phyloP scores from a whole-genome alignment of 108 stramenopile species.

The Phaeodactylum tricornutum region DNA sequence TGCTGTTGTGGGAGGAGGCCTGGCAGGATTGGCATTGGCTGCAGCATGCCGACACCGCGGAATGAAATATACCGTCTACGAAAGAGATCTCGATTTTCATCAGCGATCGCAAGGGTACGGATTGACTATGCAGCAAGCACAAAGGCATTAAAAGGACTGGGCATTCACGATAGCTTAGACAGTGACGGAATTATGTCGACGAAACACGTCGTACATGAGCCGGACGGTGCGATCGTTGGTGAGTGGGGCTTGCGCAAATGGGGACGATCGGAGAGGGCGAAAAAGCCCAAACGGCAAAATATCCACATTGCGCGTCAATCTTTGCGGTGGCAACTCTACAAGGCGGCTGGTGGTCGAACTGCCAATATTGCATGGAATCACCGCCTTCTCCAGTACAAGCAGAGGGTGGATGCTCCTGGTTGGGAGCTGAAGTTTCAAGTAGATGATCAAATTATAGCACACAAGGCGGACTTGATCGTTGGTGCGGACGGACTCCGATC shows the following conservation, averaged over 20 bases:
- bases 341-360: conserved; percentile 20
- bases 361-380: conserved; percentile 40
- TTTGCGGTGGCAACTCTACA: conserved; percentile 44
- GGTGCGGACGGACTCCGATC: conserved; percentile 89
- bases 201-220: conserved; percentile 65
- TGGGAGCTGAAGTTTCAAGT: conserved; percentile 31
- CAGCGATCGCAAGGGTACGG: conserved; percentile 76
- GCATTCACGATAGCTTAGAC: conserved; percentile 23
- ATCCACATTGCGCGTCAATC: conserved; percentile 71
- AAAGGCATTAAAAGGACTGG: conserved; percentile 53
- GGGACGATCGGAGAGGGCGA: conserved; percentile 31
- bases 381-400: conserved; percentile 25
- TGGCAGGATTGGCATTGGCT: conserved; percentile 77
- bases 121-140: conserved; percentile 86
- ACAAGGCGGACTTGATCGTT: conserved; percentile 58
- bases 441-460: conserved; percentile 9
- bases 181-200: conserved; percentile 47
- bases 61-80: conserved; percentile 60
- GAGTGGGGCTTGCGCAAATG: conserved; percentile 80
- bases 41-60: conserved; percentile 67
- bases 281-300: conserved; percentile 58
- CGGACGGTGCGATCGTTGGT: conserved; percentile 63
- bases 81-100: conserved; percentile 60
- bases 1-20: conserved; percentile 76
- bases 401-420: conserved; percentile 1